Evolutionary conservation across 164 flowering plant species (phyloP), one percentile per base, ranked within the genome.

Genomic region (Paratinospora sagittata): DNA sequence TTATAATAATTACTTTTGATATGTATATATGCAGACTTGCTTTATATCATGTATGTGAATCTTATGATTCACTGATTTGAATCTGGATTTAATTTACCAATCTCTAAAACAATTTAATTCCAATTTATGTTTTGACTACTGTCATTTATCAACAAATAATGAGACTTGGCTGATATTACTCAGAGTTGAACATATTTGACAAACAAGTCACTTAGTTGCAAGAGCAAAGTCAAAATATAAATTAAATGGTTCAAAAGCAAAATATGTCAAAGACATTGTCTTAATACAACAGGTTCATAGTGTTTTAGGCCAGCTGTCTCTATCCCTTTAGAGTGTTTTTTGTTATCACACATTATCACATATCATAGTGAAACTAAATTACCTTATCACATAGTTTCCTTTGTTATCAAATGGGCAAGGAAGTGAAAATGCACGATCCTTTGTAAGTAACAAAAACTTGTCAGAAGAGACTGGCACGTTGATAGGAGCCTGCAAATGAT

Each of bases 351-450:
- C 3, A 37, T 55, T 8, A n/a, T 23, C 3, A 60, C 26, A 36
- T 34, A 10, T 19, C 6, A 2, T 30, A 33, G 30, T 33, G 16
- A 3, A 33, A 19, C 21, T 41, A 67, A n/a, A 68, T 37, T 80
- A 94, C 99, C 99, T 95, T 77, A 92, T 91, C 66, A 95, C 95
- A 82, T 89, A 95, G 78, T 95, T 95, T 60, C 98, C 99, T 73
- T 74, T 81, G 79, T 95, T 95, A 73, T 89, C 81, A 76, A 92
- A 92, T 13, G 99, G 99, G 73, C 80, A 74, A 74, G 99, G 99
- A 76, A 95, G 85, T 39, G 94, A 80, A 76, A 88, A 73, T 23
- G 97, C 87, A 81, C 75, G 92, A 71, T 80, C 77, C 79, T 86
- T 81, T 30, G 97, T 86, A 67, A 95, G 94, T 66, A 87, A 79